A percentile compares a stretch with the other conserved stretches of the same genome.
Conservation (phyloP, 352 stramenopile genomes). For the Elongisporangium undulatum region DNA sequence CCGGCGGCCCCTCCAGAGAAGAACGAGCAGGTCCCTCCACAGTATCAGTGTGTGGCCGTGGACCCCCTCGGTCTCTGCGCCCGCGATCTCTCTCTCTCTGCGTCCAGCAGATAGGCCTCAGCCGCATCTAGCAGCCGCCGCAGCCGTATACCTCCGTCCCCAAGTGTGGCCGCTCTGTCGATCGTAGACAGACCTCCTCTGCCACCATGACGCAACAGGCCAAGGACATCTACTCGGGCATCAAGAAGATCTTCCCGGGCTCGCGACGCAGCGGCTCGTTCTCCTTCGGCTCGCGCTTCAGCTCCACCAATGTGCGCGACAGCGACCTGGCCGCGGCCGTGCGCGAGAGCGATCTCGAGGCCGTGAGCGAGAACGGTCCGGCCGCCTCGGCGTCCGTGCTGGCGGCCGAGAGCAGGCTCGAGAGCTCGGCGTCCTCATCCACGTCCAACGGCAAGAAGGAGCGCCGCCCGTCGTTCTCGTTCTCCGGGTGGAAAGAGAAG, state of each 20-base stretch:
- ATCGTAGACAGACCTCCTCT: background rate
- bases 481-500: constrained; percentile 42
- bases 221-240: constrained; percentile 74
- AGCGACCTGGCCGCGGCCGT: constrained; percentile 4
- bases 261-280: constrained; percentile 48
- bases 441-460: constrained; percentile 26
- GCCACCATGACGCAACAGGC: constrained; percentile 56
- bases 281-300: constrained; percentile 28
- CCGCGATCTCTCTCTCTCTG: background rate
- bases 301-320: constrained; percentile 1
- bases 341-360: constrained; percentile 4
- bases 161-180: background rate
- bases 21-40: background rate
- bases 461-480: constrained; percentile 45
- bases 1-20: background rate
- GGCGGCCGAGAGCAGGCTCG: constrained; percentile 16
- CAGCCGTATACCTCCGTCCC: background rate
- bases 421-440: constrained; percentile 1
- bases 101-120: no score
- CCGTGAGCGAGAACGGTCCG: constrained; percentile 8
- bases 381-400: constrained; percentile 34
- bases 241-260: constrained; percentile 76
- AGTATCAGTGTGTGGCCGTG: background rate
- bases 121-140: no score
- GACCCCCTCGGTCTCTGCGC: background rate